Percentiles rank a stretch among this genome's conserved stretches.
Conservation (phyloP, 192 early-diverging fungal genomes). For the Geranomyces variabilis region DNA sequence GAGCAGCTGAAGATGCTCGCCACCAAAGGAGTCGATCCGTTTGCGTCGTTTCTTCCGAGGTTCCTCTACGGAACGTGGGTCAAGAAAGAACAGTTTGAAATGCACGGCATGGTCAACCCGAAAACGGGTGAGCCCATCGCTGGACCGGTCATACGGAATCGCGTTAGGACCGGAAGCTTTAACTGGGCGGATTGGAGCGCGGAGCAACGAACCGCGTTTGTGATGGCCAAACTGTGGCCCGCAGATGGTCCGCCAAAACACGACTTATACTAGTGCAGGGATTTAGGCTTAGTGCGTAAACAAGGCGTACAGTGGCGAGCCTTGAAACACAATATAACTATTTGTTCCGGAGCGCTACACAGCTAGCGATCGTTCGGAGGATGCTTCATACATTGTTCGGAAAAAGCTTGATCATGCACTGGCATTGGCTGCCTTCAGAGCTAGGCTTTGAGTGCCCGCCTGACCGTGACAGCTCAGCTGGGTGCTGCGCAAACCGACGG, state of each 20-base stretch:
- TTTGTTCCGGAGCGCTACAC: too few species aligned
- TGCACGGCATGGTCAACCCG: conserved; percentile 36
- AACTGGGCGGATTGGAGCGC: conserved; percentile 58
- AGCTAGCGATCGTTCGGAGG: too few species aligned
- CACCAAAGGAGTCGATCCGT: conserved; percentile 27
- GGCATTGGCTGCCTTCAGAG: too few species aligned
- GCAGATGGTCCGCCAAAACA: conserved; percentile 44
- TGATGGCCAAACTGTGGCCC: conserved; percentile 46
- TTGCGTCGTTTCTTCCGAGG: conserved; percentile 29
- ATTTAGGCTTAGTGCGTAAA: too few species aligned
- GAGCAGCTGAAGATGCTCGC: conserved; percentile 47
- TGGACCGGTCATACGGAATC: conserved; percentile 33
- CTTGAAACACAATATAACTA: too few species aligned
- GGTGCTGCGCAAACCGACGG: too few species aligned
- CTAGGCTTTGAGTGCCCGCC: too few species aligned
- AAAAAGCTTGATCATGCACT: too few species aligned
- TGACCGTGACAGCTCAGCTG: too few species aligned
- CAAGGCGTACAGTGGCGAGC: too few species aligned
- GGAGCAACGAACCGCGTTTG: conserved; percentile 45
- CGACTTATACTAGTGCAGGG: too few species aligned
- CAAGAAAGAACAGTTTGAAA: conserved; percentile 51
- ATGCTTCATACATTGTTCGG: too few species aligned
- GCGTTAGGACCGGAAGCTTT: conserved; percentile 49
- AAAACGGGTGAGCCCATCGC: conserved; percentile 32
- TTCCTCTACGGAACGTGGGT: conserved; percentile 58